Evolutionary conservation across 257 asterid species (phyloP).

Genomic region (Solanum bulbocastanum): DNA sequence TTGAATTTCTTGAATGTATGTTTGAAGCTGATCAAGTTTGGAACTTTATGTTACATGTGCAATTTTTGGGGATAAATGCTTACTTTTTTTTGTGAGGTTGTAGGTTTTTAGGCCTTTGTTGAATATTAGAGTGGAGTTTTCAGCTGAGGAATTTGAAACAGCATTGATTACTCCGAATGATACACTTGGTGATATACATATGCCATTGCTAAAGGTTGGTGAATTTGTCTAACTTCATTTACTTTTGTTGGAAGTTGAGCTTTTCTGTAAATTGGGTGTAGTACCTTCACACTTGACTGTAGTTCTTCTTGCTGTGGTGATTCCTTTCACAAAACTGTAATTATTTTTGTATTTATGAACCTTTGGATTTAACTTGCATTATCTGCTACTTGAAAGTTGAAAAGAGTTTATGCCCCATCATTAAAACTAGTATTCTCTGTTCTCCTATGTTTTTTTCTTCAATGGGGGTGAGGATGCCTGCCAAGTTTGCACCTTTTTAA

Average conservation of each 20-base stretch:
- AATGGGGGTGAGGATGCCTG: background rate
- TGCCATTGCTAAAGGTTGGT: conserved; percentile 78
- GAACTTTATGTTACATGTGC: conserved; percentile 4
- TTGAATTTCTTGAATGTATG: conserved; percentile 91
- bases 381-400: background rate
- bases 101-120: conserved; percentile 86
- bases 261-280: background rate
- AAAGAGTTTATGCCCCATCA: background rate
- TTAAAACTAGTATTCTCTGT: background rate
- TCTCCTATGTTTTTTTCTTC: background rate
- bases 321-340: background rate
- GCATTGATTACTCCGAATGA: conserved; percentile 75
- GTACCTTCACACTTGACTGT: background rate
- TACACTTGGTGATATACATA: conserved; percentile 83
- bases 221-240: conserved; percentile 1
- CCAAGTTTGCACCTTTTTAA: background rate
- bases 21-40: background rate
- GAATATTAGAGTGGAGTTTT: conserved; percentile 82
- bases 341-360: background rate
- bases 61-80: conserved; percentile 9
- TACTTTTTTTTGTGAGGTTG: conserved; percentile 9
- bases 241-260: background rate
- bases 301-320: background rate
- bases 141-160: conserved; percentile 95
- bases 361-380: background rate